Evolutionary conservation across 495 filamentous ascomycete genomes (phyloP).

Genomic region (Elaphomyces granulatus): DNA sequence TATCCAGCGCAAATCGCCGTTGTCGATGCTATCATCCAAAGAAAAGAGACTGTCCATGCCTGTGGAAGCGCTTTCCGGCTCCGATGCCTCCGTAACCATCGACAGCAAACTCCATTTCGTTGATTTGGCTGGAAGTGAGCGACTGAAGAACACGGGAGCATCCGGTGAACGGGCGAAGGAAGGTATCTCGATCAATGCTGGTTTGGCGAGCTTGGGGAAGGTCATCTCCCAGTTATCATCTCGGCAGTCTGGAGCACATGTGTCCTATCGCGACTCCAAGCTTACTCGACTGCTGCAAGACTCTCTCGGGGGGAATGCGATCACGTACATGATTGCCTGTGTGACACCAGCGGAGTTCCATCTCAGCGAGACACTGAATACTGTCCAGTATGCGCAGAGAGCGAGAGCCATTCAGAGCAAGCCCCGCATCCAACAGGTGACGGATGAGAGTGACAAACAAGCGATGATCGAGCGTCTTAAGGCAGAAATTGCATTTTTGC

Average conservation of each 20-base stretch:
- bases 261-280: conserved; percentile 95
- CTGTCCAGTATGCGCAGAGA: conserved; percentile 89
- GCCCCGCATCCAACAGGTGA: conserved; percentile 80
- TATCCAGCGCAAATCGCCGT: conserved; percentile 63
- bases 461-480: conserved; percentile 87
- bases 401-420: conserved; percentile 96
- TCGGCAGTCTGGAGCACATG: conserved; percentile 71
- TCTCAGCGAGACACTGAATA: conserved; percentile 94
- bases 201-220: conserved; percentile 88
- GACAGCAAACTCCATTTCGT: conserved; percentile 99
- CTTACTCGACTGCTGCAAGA: conserved; percentile 93
- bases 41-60: conserved; percentile 90
- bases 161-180: conserved; percentile 92
- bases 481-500: conserved; percentile 84
- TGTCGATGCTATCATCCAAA: conserved; percentile 31
- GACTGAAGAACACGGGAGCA: conserved; percentile 92
- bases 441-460: conserved; percentile 88
- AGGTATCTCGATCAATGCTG: conserved; percentile 97
- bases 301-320: conserved; percentile 93
- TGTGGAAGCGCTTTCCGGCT: conserved; percentile 58
- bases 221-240: conserved; percentile 97
- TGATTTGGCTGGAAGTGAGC: conserved; percentile 92
- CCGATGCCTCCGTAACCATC: conserved; percentile 62
- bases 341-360: conserved; percentile 96
- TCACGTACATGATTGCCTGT: conserved; percentile 99